Evolutionary conservation across 805 yeast genomes (phyloP).

Genomic region (Candida insectalens): DNA sequence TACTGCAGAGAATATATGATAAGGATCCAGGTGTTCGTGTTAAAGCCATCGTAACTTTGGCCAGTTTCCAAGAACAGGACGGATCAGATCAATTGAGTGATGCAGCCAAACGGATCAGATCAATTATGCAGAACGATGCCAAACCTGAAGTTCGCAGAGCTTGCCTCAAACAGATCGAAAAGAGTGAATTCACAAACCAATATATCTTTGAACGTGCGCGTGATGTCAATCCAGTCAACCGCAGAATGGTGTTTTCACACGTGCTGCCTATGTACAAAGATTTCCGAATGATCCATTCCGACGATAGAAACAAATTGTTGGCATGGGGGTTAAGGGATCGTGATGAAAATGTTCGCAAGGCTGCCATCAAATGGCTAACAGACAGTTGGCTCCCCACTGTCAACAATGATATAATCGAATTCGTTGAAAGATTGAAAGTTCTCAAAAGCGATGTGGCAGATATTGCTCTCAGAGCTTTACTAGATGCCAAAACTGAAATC

Average conservation of each 20-base stretch:
- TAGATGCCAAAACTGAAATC: slow-evolving; percentile 54
- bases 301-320: slow-evolving; percentile 55
- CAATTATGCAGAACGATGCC: slow-evolving; percentile 64
- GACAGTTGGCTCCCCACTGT: slow-evolving; percentile 62
- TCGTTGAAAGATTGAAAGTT: slow-evolving; percentile 65
- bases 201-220: slow-evolving; percentile 71
- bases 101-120: slow-evolving; percentile 36
- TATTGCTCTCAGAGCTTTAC: slow-evolving; percentile 52
- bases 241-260: slow-evolving; percentile 65
- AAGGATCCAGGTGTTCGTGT: slow-evolving; percentile 70
- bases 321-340: slow-evolving; percentile 86
- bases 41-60: slow-evolving; percentile 75
- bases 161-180: slow-evolving; percentile 61
- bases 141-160: slow-evolving; percentile 87
- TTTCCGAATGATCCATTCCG: slow-evolving; percentile 38
- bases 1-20: slow-evolving; percentile 58
- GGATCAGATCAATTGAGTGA: slow-evolving; percentile 32
- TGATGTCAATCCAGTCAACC: slow-evolving; percentile 61
- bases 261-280: slow-evolving; percentile 60
- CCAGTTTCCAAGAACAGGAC: slow-evolving; percentile 61
- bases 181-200: slow-evolving; percentile 42
- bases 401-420: slow-evolving; percentile 59
- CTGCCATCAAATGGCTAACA: slow-evolving; percentile 64
- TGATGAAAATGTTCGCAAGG: slow-evolving; percentile 60
- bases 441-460: slow-evolving; percentile 60